A percentile compares a stretch with the other conserved stretches of the same genome.
These are phyloP conservation scores for Exserohilum rostratum DNA, from an alignment of 2,329 filamentous ascomycete species.

Conservation along the genomic window DNA sequence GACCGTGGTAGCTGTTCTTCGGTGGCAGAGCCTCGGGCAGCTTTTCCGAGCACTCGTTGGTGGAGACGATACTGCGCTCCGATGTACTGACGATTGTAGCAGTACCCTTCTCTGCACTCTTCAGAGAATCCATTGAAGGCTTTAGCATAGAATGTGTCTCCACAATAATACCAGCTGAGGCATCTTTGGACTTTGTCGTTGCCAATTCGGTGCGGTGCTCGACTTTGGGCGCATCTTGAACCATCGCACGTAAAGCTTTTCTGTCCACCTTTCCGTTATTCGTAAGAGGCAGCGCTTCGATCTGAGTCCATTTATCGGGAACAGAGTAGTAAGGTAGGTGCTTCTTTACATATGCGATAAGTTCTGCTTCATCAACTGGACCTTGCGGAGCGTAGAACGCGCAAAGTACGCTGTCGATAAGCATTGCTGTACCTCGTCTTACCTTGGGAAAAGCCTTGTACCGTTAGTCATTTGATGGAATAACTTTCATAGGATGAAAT, in stretches of 20 bases:
- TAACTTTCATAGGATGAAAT: neutral
- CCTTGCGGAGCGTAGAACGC: constrained; percentile 57
- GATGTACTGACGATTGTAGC: constrained; percentile 19
- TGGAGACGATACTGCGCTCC: constrained; percentile 15
- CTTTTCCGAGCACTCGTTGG: constrained; percentile 20
- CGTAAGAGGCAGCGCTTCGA: constrained; percentile 57
- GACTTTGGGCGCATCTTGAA: neutral
- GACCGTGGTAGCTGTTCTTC: constrained; percentile 38
- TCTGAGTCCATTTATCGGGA: constrained; percentile 54
- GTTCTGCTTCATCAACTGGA: constrained; percentile 30
- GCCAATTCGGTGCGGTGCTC: constrained; percentile 4
- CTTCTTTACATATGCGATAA: constrained; percentile 51
- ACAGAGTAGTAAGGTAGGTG: constrained; percentile 63
- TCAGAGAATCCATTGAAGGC: neutral
- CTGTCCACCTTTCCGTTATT: constrained; percentile 65
- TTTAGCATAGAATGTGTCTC: neutral
- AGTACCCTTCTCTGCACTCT: constrained; percentile 11
- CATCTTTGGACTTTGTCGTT: neutral
- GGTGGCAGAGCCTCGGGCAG: constrained; percentile 25
- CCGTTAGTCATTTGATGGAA: constrained; percentile 1
- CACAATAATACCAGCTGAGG: neutral
- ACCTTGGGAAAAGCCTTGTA: constrained; percentile 52
- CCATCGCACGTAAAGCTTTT: constrained; percentile 49
- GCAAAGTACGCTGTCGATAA: constrained; percentile 57
- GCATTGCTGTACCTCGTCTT: constrained; percentile 55